A percentile compares a stretch with the other conserved stretches of the same genome.
phyloP scores from a whole-genome alignment of 306 rosid species.

The Vigna angularis region DNA sequence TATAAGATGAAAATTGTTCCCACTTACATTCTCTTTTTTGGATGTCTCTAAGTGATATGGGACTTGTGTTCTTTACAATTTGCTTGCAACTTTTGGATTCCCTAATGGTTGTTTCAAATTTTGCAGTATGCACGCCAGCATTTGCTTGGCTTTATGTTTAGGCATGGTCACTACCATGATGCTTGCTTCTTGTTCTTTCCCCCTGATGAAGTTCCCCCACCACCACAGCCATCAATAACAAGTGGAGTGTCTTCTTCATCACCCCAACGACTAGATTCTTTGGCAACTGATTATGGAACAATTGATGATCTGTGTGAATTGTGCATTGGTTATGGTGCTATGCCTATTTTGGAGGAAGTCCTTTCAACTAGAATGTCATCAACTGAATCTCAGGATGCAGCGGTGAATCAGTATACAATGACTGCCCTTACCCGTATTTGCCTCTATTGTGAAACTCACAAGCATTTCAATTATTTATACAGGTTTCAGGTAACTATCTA shows the following conservation, averaged over 20 bases:
- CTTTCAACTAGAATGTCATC: constrained; percentile 80
- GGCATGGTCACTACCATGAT: constrained; percentile 85
- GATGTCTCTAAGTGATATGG: no score
- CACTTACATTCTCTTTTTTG: no score
- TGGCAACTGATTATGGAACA: constrained; percentile 90
- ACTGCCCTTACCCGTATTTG: constrained; percentile 88
- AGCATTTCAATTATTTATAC: constrained; percentile 87
- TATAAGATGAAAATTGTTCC: no score
- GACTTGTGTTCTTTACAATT: not conserved
- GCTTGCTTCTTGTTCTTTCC: constrained; percentile 93
- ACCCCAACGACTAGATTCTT: constrained; percentile 88
- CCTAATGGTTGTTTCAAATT: constrained; percentile 42
- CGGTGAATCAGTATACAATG: constrained; percentile 66
- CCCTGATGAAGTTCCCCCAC: constrained; percentile 72
- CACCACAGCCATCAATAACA: constrained; percentile 68
- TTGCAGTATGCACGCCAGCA: constrained; percentile 94
- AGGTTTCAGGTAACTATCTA: constrained; percentile 77
- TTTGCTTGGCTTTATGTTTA: constrained; percentile 91
- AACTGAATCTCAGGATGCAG: constrained; percentile 57
- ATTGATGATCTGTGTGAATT: constrained; percentile 87
- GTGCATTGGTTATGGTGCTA: constrained; percentile 87
- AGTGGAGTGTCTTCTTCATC: constrained; percentile 82
- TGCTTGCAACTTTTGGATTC: constrained; percentile 36
- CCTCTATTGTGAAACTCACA: constrained; percentile 84
- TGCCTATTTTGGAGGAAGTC: constrained; percentile 89